Conservation (phyloP, 306 rosid species). For the Fagus crenata region DNA sequence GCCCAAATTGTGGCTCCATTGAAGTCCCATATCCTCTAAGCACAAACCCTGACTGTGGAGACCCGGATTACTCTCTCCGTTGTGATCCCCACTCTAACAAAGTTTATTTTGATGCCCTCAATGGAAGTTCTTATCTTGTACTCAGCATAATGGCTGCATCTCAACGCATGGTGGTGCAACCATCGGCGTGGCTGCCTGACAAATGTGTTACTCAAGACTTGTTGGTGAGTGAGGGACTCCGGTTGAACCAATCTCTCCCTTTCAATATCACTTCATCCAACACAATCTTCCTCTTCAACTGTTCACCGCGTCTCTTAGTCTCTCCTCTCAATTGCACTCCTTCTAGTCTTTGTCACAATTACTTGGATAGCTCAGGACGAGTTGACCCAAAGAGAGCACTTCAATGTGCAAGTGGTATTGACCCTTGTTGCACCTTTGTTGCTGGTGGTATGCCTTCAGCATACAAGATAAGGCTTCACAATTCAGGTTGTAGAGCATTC, state of each 20-base stretch:
- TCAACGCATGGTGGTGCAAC: constrained; percentile 66
- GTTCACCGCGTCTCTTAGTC: constrained; percentile 82
- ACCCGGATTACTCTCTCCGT: constrained; percentile 56
- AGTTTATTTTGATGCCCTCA: constrained; percentile 61
- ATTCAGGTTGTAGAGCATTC: constrained; percentile 84
- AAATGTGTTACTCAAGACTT: constrained; percentile 77
- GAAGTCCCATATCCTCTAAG: constrained; percentile 86
- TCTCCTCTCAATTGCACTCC: constrained; percentile 91
- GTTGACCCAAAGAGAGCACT: constrained; percentile 44
- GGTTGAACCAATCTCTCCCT: constrained; percentile 91
- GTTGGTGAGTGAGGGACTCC: constrained; percentile 69
- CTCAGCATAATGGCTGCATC: constrained; percentile 44
- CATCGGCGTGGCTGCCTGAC: constrained; percentile 72
- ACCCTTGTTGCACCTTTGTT: constrained; percentile 82
- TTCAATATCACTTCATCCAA: constrained; percentile 80
- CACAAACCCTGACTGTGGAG: constrained; percentile 69
- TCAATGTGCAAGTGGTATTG: constrained; percentile 59
- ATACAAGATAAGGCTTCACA: constrained; percentile 83
- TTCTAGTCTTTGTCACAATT: constrained; percentile 78
- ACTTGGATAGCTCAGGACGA: constrained; percentile 67
- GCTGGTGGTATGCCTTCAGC: constrained; percentile 91
- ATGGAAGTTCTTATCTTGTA: constrained; percentile 66
- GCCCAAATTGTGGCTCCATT: constrained; percentile 73
- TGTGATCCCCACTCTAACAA: constrained; percentile 58
- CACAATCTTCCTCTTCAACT: constrained; percentile 75